Percentiles rank a stretch among this genome's conserved stretches.
Conservation (phyloP, 129 eudicot species). For the Tagetes erecta region DNA sequence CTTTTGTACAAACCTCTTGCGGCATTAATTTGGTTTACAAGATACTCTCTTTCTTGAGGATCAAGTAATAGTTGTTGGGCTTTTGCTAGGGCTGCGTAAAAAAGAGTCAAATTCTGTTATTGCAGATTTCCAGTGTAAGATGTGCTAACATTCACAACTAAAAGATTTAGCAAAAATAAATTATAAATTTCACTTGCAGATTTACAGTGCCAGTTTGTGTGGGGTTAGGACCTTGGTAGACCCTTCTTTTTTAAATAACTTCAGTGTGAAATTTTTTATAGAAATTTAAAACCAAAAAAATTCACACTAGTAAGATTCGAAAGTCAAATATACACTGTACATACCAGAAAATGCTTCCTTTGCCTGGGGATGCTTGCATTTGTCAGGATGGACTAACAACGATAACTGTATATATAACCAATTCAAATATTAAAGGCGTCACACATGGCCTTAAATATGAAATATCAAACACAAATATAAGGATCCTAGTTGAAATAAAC, state of each 20-base stretch:
- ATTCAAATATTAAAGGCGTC: conserved; percentile 8
- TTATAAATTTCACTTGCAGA: neutral
- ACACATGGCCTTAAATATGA: neutral
- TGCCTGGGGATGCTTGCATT: conserved; percentile 98
- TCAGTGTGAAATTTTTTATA: neutral
- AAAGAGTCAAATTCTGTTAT: conserved; percentile 4
- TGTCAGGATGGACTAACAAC: conserved; percentile 96
- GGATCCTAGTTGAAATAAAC: neutral
- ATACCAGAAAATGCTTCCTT: conserved; percentile 98
- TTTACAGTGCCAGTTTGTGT: neutral
- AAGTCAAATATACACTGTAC: neutral
- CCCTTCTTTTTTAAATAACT: neutral
- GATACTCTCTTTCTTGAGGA: conserved; percentile 87
- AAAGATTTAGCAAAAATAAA: conserved; percentile 3
- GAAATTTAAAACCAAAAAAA: neutral
- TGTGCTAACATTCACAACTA: conserved; percentile 15
- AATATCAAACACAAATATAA: conserved; percentile 10
- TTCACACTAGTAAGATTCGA: conserved; percentile 4
- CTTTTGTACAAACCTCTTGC: conserved; percentile 71
- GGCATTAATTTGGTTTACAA: conserved; percentile 76
- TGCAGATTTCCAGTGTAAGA: conserved; percentile 1
- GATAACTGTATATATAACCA: conserved; percentile 58
- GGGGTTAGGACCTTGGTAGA: neutral
- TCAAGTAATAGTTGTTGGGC: conserved; percentile 95
- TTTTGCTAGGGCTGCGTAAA: conserved; percentile 84